Evolutionary conservation across 2,329 filamentous ascomycete genomes (phyloP), one percentile per base, ranked within the genome.

Genomic region (Cyphellophora attinorum): DNA sequence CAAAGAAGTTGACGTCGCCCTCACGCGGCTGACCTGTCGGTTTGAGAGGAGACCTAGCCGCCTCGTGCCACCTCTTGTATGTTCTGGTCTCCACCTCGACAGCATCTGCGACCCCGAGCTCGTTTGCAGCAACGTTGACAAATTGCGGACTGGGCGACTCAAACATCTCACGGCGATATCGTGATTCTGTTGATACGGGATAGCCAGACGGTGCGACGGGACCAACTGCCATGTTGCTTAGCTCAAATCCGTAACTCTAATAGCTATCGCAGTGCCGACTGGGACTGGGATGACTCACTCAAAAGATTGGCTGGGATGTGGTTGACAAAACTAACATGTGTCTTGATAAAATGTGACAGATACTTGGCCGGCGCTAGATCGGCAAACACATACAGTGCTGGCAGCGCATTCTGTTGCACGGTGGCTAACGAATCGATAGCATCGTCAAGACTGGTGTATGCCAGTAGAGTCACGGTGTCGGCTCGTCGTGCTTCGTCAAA

Each of bases 321-420:
- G 50, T 79, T 79, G 37, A 73, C 56, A 48, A 68, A 71, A 0
- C 67, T 65, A 1, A 65, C 50, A 10, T 67, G 56, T 3, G 70
- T 59, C 6, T 60, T 48, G 21, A 78, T 55, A 50, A 72, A 76
- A 42, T 79, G 71, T 5, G 63, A 60, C 4, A 79, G 58, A 42
- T 79, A 79, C 49, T 79, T 79, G 11, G 65, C 70, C 2, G 67
- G 56, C 2, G 57, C 42, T 0, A 65, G 57, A 15, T 57, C 56
- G 6, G 65, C 64, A 48, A 76, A 79, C 40, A 70, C 57, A 45
- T 74, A 76, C 2, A 64, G 58, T 13, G 69, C 68, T 1, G 65
- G 53, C 2, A 68, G 46, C n/a, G n/a, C n/a, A n/a, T n/a, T n/a
- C n/a, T n/a, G n/a, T 33, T 56, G 58, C 11, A 60, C 48, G 5